Evolutionary conservation across 1,139 yeast species (phyloP).

Genomic region (Scheffersomyces insectosa): DNA sequence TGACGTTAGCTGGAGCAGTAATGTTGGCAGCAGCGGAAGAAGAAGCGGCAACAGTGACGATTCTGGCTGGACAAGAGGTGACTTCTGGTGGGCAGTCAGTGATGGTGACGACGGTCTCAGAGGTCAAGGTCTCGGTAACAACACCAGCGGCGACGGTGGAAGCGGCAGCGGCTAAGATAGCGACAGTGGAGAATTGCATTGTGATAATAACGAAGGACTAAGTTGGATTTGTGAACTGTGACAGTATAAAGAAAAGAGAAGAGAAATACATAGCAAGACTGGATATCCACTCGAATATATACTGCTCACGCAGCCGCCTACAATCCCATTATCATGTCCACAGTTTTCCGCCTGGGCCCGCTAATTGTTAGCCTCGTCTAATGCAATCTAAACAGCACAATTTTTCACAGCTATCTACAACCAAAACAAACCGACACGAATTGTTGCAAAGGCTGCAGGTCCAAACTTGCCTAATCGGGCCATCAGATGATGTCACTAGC

Average conservation of each 20-base stretch:
- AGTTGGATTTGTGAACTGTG: slow-evolving; percentile 19
- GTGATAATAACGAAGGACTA: slow-evolving; percentile 29
- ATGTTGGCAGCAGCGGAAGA: slow-evolving; percentile 20
- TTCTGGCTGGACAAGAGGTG: slow-evolving; percentile 42
- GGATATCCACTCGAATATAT: too few relatives aligned
- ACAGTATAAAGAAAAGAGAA: slow-evolving; percentile 7
- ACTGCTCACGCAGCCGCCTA: too few relatives aligned
- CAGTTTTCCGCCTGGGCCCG: background rate
- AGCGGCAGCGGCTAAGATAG: slow-evolving; percentile 44
- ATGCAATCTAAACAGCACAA: background rate
- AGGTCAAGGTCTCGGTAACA: slow-evolving; percentile 31
- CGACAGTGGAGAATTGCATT: slow-evolving; percentile 51
- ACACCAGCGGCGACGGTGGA: slow-evolving; percentile 37
- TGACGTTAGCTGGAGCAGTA: slow-evolving; percentile 32
- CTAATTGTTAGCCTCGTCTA: background rate
- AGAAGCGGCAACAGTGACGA: slow-evolving; percentile 18
- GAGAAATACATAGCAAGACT: slow-evolving; percentile 1
- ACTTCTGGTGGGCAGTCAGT: slow-evolving; percentile 42
- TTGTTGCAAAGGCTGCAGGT: background rate
- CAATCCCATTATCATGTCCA: too few relatives aligned
- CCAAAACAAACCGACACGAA: background rate
- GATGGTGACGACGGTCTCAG: slow-evolving; percentile 40
- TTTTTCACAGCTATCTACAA: background rate
- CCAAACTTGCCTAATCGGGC: too few relatives aligned
- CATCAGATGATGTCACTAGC: too few relatives aligned